A percentile compares a stretch with the other conserved stretches of the same genome.
phyloP scores from a whole-genome alignment of 345 rosid genomes.

The Dipteronia sinensis region DNA sequence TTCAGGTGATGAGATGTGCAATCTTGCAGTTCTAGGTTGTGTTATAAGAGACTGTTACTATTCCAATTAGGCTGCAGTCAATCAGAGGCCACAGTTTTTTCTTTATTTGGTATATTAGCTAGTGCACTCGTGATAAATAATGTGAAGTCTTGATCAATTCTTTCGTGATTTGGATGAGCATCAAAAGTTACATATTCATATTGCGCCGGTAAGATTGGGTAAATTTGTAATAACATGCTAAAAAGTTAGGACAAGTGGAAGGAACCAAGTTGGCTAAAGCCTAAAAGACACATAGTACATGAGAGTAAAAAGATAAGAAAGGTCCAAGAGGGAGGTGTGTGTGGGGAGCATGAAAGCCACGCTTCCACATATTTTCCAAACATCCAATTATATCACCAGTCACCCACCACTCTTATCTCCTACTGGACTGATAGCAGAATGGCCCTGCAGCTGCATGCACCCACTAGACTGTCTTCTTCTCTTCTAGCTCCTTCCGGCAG shows the following conservation, averaged over 20 bases:
- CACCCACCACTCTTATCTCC: slow-evolving; percentile 33
- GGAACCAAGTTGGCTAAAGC: neutral
- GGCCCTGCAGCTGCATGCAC: slow-evolving; percentile 45
- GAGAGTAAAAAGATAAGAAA: neutral
- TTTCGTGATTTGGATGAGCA: no score
- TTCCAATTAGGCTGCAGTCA: neutral
- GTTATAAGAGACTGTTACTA: neutral
- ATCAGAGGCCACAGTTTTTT: neutral
- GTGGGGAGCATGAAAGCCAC: slow-evolving; percentile 46
- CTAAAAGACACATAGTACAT: neutral
- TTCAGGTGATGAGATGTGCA: neutral
- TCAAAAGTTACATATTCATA: no score
- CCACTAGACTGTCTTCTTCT: slow-evolving; percentile 33
- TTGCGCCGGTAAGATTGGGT: neutral
- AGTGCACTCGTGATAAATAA: no score
- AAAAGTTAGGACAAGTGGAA: neutral
- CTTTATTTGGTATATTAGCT: no score
- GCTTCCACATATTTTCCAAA: slow-evolving; percentile 32
- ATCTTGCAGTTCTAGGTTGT: no score
- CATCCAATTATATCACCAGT: neutral
- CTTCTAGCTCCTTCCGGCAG: slow-evolving; percentile 39
- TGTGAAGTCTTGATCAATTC: no score
- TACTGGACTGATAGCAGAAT: slow-evolving; percentile 14
- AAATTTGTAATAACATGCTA: neutral
- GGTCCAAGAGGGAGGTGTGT: neutral